Percentiles rank a stretch among this genome's conserved stretches.
Evolutionary conservation across 2,329 filamentous ascomycete genomes (phyloP).

Genomic region (Scortechinia acanthostroma): DNA sequence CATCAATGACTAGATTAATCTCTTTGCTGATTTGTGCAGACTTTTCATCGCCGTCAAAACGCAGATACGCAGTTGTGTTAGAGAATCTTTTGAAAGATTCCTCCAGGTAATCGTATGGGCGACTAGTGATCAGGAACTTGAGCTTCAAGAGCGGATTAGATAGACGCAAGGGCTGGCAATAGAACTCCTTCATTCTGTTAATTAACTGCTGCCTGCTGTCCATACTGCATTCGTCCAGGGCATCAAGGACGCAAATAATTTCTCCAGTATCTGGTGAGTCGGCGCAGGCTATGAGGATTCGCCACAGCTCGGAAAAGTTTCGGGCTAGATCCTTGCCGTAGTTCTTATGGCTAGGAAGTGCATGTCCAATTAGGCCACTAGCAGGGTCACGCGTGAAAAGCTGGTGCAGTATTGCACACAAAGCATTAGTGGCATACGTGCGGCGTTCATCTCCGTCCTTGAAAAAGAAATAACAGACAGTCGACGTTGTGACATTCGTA

Average conservation of each 20-base stretch:
- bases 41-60: constrained; percentile 16
- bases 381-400: constrained; percentile 10
- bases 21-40: constrained; percentile 15
- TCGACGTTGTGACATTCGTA: constrained; percentile 9
- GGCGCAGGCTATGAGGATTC: constrained; percentile 7
- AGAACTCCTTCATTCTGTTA: constrained; percentile 5
- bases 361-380: constrained; percentile 6
- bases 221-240: constrained; percentile 18
- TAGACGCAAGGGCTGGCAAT: no score
- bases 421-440: constrained; percentile 8
- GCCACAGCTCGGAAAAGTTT: constrained; percentile 9
- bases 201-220: constrained; percentile 7
- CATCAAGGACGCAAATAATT: constrained; percentile 18
- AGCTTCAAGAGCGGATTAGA: constrained; percentile 9
- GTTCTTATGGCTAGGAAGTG: constrained; percentile 3
- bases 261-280: constrained; percentile 6
- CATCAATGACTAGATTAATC: constrained; percentile 18
- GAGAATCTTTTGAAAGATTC: constrained; percentile 7
- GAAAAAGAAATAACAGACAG: constrained; percentile 24
- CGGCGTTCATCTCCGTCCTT: constrained; percentile 15
- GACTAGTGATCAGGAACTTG: constrained; percentile 21
- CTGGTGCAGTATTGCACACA: constrained; percentile 15
- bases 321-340: constrained; percentile 5
- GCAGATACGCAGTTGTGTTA: constrained; percentile 9
- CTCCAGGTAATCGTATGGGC: constrained; percentile 15